Evolutionary conservation across 371 early-diverging fungal genomes (phyloP), one percentile per base, ranked within the genome.

Genomic region (Massospora cicadina): DNA sequence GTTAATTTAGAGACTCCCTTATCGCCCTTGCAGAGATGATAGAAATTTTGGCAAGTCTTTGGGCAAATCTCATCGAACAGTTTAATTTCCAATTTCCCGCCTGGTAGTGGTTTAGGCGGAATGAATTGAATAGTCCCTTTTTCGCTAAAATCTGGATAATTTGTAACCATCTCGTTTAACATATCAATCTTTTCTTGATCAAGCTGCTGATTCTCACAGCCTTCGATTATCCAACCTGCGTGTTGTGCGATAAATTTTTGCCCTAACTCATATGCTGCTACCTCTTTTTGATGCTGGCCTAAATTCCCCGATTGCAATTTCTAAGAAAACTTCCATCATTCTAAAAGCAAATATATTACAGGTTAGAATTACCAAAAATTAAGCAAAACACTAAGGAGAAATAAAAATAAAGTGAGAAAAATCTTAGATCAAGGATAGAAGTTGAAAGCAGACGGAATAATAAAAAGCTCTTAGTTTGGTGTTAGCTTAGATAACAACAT

Each of bases 1-100:
- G 73, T 68, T n/a, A 72, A 65, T 61, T 81, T 77, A 26, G 71
- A 71, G 0, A 77, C 23, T 12, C 65, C 70, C 33, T 73, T 74
- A 13, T 72, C 70, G 0, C 84, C 81, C 32, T 71, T 70, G 68
- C 81, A 81, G 12, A 87, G 72, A 1, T 71, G 66, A 21, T 72
- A 59, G 68, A 87, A 84, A 67, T 84, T 85, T 23, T 77, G 77
- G 58, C 76, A 68, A 0, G 84, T 78, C 65, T 84, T 85, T 57
- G 87, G 87, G 60, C 79, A 79, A 1, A 72, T 73, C 54, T 75
- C 70, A 10, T 73, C 66, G 67, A 71, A 75, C 25, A 84, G 69
- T 23, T 73, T 72, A 65, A 84, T 68, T 1, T 74, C 69, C 3
- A 84, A 54, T 12, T 75, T 74, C 1, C 82, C 80, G 13, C 80